Evolutionary conservation across 2,329 filamentous ascomycete genomes (phyloP), one percentile per base, ranked within the genome.

Genomic region (Teratosphaeria destructans): DNA sequence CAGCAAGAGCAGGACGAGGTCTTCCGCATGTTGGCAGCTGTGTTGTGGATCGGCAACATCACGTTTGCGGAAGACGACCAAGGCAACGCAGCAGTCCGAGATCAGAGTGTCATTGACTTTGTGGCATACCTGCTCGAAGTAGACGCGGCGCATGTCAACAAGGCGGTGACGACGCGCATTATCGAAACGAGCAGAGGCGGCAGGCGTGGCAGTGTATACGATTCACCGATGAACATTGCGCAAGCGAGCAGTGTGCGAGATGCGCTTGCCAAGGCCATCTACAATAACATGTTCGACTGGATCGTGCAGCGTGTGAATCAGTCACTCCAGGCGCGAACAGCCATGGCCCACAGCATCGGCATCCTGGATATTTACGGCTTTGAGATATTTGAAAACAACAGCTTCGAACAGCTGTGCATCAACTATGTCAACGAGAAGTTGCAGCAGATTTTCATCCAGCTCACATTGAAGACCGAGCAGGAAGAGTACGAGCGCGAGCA

Each of bases 351-450:
- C 73, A 89, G 89, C 2, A 94, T 99, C 66, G 94, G 94, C 71
- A 97, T 99, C 71, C 81, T 99, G 66, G 94, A 99, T 81, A 99
- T 99, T 66, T 99, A 99, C 73, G 94, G 94, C 2, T 99, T 99
- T 70, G 94, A 99, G 73, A 99, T 99, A 66, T 99, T 99, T 67
- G 94, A 99, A 73, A 94, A 93, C 78, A 99, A 99, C 78, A 96
- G 90, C 65, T 99, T 99, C 70, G 94, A 99, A 74, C 94, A 99
- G 76, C 84, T 99, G 7, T 99, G 94, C 77, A 99, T 99, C 81
- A 99, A 99, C 79, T 99, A 97, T 71, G 95, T 97, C 71, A 99
- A 99, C 75, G 94, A 99, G 77, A 99, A 99, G 76, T 79, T 99
- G 60, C 94, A 99, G 76, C 94, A 99, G 72, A 97, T 99, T 69